A percentile compares a stretch with the other conserved stretches of the same genome.
Evolutionary conservation across 1,284 basidiomycete genomes (phyloP).

Genomic region (Hypsizygus ulmarius): DNA sequence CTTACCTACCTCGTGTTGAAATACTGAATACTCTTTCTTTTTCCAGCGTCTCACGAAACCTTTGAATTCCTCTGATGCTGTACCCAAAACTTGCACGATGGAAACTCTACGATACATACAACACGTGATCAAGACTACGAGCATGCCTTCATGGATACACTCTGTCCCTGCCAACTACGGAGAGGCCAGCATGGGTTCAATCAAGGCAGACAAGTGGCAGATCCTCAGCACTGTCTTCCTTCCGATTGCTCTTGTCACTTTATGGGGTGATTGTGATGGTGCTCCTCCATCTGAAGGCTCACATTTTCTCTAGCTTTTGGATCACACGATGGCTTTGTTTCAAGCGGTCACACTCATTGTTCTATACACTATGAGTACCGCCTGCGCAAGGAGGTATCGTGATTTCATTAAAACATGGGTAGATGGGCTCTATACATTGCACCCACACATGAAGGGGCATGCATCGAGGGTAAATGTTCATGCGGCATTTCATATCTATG

Average conservation of each 20-base stretch:
- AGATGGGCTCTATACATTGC: conserved; percentile 18
- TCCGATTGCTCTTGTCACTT: conserved; percentile 29
- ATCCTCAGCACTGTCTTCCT: conserved; percentile 28
- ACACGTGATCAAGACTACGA: conserved; percentile 24
- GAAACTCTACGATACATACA: conserved; percentile 19
- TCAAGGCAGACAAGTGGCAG: conserved; percentile 39
- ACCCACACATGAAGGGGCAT: conserved; percentile 19
- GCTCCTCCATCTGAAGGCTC: too few species aligned
- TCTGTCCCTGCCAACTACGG: conserved; percentile 34
- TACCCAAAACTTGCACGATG: conserved; percentile 4
- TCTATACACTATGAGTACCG: conserved; percentile 9
- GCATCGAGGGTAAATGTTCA: conserved; percentile 22
- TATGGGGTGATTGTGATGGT: conserved; percentile 25
- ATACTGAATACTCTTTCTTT: not conserved
- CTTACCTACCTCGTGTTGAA: not conserved
- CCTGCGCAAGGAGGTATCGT: conserved; percentile 15
- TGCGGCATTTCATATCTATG: conserved; percentile 30
- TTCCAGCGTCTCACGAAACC: not conserved
- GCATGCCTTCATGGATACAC: conserved; percentile 30
- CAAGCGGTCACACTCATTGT: conserved; percentile 20
- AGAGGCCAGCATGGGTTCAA: conserved; percentile 24
- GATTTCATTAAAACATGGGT: conserved; percentile 21
- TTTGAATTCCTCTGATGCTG: not conserved
- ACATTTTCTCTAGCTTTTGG: conserved; percentile 18
- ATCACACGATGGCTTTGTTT: conserved; percentile 28